Percentiles rank a stretch among this genome's conserved stretches.
Evolutionary conservation across 345 rosid genomes (phyloP).

Genomic region (Eucalyptus tenuipes): DNA sequence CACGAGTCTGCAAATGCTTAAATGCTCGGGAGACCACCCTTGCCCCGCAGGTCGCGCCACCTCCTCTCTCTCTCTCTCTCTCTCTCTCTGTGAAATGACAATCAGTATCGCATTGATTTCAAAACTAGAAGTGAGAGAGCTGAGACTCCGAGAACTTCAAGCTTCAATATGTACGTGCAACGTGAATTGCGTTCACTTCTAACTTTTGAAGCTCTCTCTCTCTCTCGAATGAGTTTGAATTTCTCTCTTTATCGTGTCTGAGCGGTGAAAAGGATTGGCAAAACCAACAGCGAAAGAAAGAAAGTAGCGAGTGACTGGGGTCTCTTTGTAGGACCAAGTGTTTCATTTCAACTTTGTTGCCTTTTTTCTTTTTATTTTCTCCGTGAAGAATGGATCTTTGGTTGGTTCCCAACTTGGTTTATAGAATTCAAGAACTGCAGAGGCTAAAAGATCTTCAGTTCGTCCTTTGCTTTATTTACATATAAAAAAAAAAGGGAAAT

Average conservation of each 20-base stretch:
- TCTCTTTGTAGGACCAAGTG: neutral
- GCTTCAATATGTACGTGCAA: neutral
- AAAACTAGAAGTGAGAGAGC: neutral
- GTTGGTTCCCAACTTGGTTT: neutral
- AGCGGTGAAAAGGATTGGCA: neutral
- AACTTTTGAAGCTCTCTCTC: neutral
- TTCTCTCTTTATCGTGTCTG: neutral
- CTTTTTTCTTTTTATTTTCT: neutral
- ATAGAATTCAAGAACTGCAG: neutral
- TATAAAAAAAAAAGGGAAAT: neutral
- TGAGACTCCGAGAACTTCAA: neutral
- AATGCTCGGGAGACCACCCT: neutral
- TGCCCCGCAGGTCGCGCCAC: neutral
- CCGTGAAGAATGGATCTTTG: neutral
- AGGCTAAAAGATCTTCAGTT: neutral
- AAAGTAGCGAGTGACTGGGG: neutral
- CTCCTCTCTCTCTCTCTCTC: neutral
- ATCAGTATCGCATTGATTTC: neutral
- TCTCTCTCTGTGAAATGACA: neutral
- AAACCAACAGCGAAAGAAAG: neutral
- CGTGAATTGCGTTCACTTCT: neutral
- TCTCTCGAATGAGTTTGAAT: neutral
- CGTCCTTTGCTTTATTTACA: neutral
- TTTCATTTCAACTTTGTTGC: neutral
- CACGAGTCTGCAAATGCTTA: neutral